Base-by-base conservation (phyloP, 2,329 filamentous ascomycete species). In the Cercospora brassicicola region DNA sequence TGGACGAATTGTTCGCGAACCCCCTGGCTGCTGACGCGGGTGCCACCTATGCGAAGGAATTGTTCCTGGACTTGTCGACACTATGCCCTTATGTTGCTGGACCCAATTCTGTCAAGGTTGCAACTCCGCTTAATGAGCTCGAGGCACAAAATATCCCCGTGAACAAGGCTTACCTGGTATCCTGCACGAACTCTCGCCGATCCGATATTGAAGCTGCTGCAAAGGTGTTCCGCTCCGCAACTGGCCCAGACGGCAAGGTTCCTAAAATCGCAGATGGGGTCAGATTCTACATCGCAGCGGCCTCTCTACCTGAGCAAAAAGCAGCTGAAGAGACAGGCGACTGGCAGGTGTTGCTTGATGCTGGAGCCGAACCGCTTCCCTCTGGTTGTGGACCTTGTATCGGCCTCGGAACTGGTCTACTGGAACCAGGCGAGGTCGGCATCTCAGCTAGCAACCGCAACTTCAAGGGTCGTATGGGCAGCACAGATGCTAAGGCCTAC, bases 401-500 rank as follows among this genome's bases (percentile, higher is more conserved):
- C 69, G 94, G 94, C 7, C 85, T 96, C 0, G 92, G 91, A 8
- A 87, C 85, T 0, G 94, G 94, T 42, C 84, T 97, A 0, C 85
- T 97, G 0, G 90, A 97, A 78, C 85, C 87, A 1, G 92, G 91
- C n/a, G 93, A 97, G 81, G 89, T 93, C 9, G 93, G 93, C 23
- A 94, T 97, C 73, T 89, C 86, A 69, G 92, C 93, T 0, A 89
- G 85, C 62, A 97, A 97, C 82, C 85, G 94, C 10, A 97, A 97
- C 79, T 97, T 94, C 84, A 93, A 94, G 80, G 94, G 93, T 0
- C 88, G 94, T 2, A 96, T 97, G 91, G 94, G 94, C 2, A 90
- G 87, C 13, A 88, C 86, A 2, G 88, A 91, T 4, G 91, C 93
- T 0, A 89, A 93, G 75, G 92, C 93, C 0, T 97, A 97, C 78